phyloP scores from a whole-genome alignment of 257 asterid genomes.

The Solanum pinnatisectum region DNA sequence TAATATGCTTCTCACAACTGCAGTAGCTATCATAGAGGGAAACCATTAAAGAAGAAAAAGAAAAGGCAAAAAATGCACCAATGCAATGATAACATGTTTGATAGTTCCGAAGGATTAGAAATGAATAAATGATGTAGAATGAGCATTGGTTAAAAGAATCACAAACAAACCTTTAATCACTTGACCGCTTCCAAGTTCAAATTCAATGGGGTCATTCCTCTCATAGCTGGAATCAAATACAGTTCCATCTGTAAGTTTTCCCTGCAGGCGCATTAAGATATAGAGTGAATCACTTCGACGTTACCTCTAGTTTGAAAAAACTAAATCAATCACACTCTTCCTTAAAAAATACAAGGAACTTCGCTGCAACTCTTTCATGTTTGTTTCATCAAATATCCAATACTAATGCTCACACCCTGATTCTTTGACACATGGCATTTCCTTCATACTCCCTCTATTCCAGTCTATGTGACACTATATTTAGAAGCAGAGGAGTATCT shows the following conservation, averaged over 20 bases:
- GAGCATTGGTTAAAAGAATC: neutral
- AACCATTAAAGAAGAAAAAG: neutral
- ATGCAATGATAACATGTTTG: neutral
- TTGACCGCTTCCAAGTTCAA: conserved; percentile 88
- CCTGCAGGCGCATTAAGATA: conserved; percentile 36
- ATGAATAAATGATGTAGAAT: neutral
- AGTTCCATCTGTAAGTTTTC: conserved; percentile 94
- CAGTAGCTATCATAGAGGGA: neutral
- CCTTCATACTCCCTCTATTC: neutral
- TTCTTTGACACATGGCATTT: neutral
- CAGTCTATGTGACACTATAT: neutral
- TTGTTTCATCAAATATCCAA: neutral
- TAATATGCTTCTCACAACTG: neutral
- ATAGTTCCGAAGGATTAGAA: neutral
- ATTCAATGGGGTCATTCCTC: conserved; percentile 91
- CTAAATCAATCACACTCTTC: neutral
- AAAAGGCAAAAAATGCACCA: neutral
- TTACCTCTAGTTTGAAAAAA: neutral
- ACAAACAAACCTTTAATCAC: conserved; percentile 70
- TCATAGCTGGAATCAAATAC: conserved; percentile 95
- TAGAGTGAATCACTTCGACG: neutral
- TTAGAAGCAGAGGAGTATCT: neutral
- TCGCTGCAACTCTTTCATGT: neutral
- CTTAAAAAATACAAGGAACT: neutral
- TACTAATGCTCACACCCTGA: neutral